Conservation (phyloP, 2,329 filamentous ascomycete genomes). For the Fusarium staphyleae region DNA sequence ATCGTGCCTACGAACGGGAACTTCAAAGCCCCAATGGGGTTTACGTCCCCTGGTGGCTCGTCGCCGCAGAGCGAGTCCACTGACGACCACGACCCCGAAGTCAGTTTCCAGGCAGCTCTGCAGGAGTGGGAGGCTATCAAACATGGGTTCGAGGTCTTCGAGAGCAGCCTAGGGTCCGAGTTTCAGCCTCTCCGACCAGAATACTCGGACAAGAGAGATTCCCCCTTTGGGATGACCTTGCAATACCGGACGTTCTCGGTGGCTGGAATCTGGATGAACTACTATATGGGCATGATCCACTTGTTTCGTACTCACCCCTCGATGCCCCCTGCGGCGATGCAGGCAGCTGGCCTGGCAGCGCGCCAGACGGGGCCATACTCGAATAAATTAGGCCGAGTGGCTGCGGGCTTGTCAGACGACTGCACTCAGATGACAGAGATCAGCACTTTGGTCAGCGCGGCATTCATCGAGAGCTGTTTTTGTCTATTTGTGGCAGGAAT, state of each 20-base stretch:
- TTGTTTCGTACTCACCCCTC: slow-evolving; percentile 83
- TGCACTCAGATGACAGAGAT: slow-evolving; percentile 63
- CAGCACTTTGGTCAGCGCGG: slow-evolving; percentile 79
- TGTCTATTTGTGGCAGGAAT: slow-evolving; percentile 87
- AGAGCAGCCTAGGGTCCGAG: slow-evolving; percentile 70
- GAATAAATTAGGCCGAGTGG: slow-evolving; percentile 79
- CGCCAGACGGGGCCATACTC: slow-evolving; percentile 74
- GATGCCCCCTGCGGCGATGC: slow-evolving; percentile 91
- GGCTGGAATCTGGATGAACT: slow-evolving; percentile 85
- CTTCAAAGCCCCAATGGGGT: slow-evolving; percentile 61
- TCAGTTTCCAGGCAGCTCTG: slow-evolving; percentile 72
- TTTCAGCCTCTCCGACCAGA: slow-evolving; percentile 80
- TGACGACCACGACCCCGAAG: slow-evolving; percentile 66
- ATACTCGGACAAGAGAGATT: slow-evolving; percentile 62
- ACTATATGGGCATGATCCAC: slow-evolving; percentile 83
- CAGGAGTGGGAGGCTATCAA: slow-evolving; percentile 81
- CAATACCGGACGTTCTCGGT: slow-evolving; percentile 89
- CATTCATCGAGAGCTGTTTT: slow-evolving; percentile 82
- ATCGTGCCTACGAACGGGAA: slow-evolving; percentile 62
- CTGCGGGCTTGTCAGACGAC: slow-evolving; percentile 71
- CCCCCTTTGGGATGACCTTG: slow-evolving; percentile 83
- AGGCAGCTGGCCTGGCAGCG: slow-evolving; percentile 81
- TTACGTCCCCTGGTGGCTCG: slow-evolving; percentile 57
- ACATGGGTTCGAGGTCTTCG: slow-evolving; percentile 72
- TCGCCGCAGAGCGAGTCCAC: slow-evolving; percentile 53